Conservation (phyloP, 1,284 basidiomycete genomes). For the Malassezia nana region DNA sequence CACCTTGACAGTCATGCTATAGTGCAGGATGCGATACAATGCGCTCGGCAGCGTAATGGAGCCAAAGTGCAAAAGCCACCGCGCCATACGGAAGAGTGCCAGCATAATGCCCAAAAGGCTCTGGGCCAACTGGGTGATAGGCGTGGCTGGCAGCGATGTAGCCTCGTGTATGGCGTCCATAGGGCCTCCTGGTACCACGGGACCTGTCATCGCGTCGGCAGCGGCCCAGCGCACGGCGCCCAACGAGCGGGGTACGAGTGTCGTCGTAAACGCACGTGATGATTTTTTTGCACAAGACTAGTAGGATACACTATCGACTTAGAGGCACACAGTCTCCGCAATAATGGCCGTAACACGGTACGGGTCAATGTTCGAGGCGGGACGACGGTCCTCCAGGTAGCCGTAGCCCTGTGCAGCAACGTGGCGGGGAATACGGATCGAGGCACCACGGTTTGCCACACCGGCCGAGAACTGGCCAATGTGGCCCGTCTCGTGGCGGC, state of each 20-base stretch:
- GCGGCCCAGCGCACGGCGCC: not conserved
- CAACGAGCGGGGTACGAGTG: too few species aligned
- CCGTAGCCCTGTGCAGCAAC: slow-evolving; percentile 84
- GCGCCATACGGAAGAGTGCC: slow-evolving; percentile 34
- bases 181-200: not conserved
- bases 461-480: slow-evolving; percentile 86
- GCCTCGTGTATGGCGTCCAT: not conserved
- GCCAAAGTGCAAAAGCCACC: slow-evolving; percentile 29
- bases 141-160: slow-evolving; percentile 5
- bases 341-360: slow-evolving; percentile 57
- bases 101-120: slow-evolving; percentile 29
- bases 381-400: slow-evolving; percentile 58
- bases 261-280: not conserved
- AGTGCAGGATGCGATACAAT: slow-evolving; percentile 39
- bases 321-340: slow-evolving; percentile 61
- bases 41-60: slow-evolving; percentile 40
- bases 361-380: slow-evolving; percentile 87
- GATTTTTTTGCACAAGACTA: not conserved
- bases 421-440: slow-evolving; percentile 67
- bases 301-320: not conserved
- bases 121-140: slow-evolving; percentile 22
- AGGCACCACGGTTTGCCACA: slow-evolving; percentile 85
- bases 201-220: not conserved
- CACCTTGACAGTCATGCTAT: slow-evolving; percentile 45
- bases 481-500: slow-evolving; percentile 73